Evolutionary conservation across 345 rosid genomes (phyloP).

Genomic region (Brassica rapa): DNA sequence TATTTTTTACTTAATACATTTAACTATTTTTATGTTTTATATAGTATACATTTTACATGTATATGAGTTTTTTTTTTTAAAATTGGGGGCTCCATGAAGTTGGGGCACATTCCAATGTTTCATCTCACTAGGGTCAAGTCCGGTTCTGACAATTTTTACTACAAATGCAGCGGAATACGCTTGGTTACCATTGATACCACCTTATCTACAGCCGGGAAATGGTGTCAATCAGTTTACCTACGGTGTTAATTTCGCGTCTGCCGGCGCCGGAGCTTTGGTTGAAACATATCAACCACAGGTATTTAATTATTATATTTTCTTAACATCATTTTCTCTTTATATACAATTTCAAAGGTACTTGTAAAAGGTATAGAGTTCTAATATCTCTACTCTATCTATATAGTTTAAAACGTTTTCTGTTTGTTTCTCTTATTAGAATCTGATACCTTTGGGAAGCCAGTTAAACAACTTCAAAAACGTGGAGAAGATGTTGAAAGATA

Average conservation of each 20-base stretch:
- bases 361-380: neutral
- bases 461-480: conserved; percentile 45
- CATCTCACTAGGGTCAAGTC: no score
- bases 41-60: no score
- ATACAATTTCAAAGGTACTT: neutral
- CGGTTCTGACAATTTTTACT: no score
- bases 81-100: no score
- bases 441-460: conserved; percentile 47
- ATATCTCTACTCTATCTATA: neutral
- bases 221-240: conserved; percentile 22
- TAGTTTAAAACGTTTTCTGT: neutral
- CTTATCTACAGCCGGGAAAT: conserved; percentile 30
- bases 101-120: no score
- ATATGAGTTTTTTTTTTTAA: no score
- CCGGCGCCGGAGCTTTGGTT: conserved; percentile 56
- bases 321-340: neutral
- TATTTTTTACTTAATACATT: no score
- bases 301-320: neutral
- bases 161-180: conserved; percentile 32
- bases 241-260: conserved; percentile 58
- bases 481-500: conserved; percentile 38
- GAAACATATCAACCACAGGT: conserved; percentile 46
- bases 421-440: conserved; percentile 29
- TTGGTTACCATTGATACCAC: conserved; percentile 34
- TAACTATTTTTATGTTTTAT: no score